Base-by-base conservation (phyloP, 1,284 basidiomycete genomes). In the Malassezia furfur region DNA sequence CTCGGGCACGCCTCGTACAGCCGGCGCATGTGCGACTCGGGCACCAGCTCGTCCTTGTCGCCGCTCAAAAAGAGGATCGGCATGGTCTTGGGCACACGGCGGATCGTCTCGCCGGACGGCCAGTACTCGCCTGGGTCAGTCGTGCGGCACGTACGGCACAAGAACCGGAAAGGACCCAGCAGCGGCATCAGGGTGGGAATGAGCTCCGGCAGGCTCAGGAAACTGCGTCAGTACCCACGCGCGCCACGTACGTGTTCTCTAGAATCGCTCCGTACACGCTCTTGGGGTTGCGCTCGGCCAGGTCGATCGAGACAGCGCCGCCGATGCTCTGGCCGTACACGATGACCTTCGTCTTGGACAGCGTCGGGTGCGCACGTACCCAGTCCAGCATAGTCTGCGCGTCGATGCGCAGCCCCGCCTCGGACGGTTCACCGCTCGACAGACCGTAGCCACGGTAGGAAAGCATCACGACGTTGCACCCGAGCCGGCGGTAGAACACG, bases 251-350 rank as follows among this genome's bases (percentile, higher is more conserved):
- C 49, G 70, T 72, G 76, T 96, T 96, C 77, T 96, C 91, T 52
- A 96, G 79, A 50, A 96, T 83, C n/a, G 89, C 76, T 0, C 83
- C 86, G n/a, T 78, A 46, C 45, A 64, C 72, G 76, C 65, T 81
- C 28, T 80, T 77, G 0, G 86, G 82, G 70, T 91, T 91, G 36
- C 82, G 81, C 53, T 84, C 85, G 0, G 87, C 87, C 5, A 94
- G 83, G 74, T 91, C 85, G 49, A 96, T 86, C 12, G 87, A 81
- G 1, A 96, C 91, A 0, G 91, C 91, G n/a, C 91, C 91, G 14
- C 93, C 93, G 30, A 98, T 88, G 7, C 87, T 91, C 75, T 96
- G 93, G 0, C 93, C 91, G 67, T 90, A 96, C 0, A 91, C 75
- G 43, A 88, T 60, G 50, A 72, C 70, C 40, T 43, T 21, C 47